Evolutionary conservation across 1,284 basidiomycete species (phyloP), one percentile per base, ranked within the genome.

Genomic region (Fereydounia khargensis): DNA sequence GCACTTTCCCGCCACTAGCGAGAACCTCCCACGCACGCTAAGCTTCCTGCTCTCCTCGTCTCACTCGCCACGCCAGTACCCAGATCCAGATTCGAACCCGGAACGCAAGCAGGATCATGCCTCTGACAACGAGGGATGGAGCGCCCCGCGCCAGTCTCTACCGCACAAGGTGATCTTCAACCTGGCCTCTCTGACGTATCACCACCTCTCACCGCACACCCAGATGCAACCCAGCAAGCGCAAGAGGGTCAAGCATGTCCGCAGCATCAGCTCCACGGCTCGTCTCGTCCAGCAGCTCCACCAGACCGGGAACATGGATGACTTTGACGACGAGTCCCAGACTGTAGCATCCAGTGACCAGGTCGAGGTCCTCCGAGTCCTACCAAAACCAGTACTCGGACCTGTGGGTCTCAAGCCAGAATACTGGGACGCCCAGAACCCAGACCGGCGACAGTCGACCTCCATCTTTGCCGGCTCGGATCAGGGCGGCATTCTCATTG

Each of bases 141-240:
- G 30, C 14, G 5, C 14, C 14, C 14, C 17, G 30, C 30, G 30
- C 30, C 30, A 31, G 30, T n/a, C 30, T 3, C 35, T 72, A 14
- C 46, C 69, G 0, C 65, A 70, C 22, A 40, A 52, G 0, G 31
- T 61, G 13, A 27, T 65, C 7, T 28, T 42, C 1, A 70, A 73
- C 30, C 57, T 70, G 6, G 38, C 57, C 14, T 65, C 61, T 2
- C 47, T 73, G 4, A 59, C 64, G 2, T 73, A 73, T 32, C 70
- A 73, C 31, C 70, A 73, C 36, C 50, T 73, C 3, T 73, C 70
- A 19, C 70, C 70, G 3, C 41, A 73, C 35, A 70, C 70, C 10
- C 55, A 49, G 24, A 70, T 73, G 68, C 63, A 68, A 38, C n/a
- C n/a, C n/a, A n/a, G n/a, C n/a, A n/a, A n/a, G n/a, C n/a, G n/a